Percentiles rank a stretch among this genome's conserved stretches.
phyloP scores from a whole-genome alignment of 1,284 basidiomycete genomes.

The Ganoderma meredithae region DNA sequence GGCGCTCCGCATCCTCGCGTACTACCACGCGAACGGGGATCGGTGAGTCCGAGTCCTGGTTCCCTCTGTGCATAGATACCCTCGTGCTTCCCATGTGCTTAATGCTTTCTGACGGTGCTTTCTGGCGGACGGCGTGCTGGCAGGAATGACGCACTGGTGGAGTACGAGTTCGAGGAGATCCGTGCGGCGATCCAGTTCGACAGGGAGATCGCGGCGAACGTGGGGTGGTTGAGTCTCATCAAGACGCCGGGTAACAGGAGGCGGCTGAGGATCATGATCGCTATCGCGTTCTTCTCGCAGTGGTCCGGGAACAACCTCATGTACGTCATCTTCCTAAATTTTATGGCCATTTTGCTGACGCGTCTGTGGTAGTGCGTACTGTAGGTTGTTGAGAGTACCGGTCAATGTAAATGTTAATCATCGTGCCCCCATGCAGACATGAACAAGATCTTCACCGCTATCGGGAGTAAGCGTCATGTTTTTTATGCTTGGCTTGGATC shows the following conservation, averaged over 20 bases:
- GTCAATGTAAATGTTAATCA: background rate
- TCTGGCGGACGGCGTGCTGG: too few species aligned
- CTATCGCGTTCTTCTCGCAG: slow-evolving; percentile 68
- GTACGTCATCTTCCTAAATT: slow-evolving; percentile 35
- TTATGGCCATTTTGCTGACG: fast-evolving
- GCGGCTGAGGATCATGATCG: slow-evolving; percentile 61
- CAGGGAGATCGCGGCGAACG: slow-evolving; percentile 47
- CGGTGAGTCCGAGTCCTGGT: slow-evolving; percentile 43
- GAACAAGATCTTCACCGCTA: slow-evolving; percentile 58
- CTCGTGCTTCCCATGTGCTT: too few species aligned
- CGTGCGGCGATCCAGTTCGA: slow-evolving; percentile 61
- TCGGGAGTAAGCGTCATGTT: slow-evolving; percentile 46
- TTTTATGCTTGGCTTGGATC: background rate
- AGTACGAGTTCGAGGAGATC: slow-evolving; percentile 70
- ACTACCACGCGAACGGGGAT: slow-evolving; percentile 63
- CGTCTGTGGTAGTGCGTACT: too few species aligned
- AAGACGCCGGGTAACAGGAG: slow-evolving; percentile 60
- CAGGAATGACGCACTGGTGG: slow-evolving; percentile 62
- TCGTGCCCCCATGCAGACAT: slow-evolving; percentile 42
- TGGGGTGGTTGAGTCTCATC: slow-evolving; percentile 58
- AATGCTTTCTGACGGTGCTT: too few species aligned
- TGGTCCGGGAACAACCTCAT: slow-evolving; percentile 73
- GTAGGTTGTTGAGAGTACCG: slow-evolving; percentile 26
- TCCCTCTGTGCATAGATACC: too few species aligned
- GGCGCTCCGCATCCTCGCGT: slow-evolving; percentile 56